phyloP scores from a whole-genome alignment of 192 early-diverging fungal species.

The Chytriomyces sp. region DNA sequence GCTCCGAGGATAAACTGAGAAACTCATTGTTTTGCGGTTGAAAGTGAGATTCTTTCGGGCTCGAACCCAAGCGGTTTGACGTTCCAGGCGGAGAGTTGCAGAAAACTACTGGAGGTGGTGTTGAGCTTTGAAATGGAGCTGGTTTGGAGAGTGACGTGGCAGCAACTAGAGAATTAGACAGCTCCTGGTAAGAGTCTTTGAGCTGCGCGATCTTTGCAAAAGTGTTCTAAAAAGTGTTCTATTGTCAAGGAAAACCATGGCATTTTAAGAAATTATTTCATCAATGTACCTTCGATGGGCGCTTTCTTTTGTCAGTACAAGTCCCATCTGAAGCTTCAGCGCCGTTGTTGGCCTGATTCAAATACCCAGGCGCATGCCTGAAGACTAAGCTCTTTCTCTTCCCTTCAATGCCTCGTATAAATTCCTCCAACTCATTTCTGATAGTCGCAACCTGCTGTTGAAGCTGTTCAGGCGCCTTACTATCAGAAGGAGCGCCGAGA shows the following conservation, averaged over 20 bases:
- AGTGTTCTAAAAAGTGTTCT: no score
- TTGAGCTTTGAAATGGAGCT: not conserved
- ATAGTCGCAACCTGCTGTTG: not conserved
- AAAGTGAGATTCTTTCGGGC: no score
- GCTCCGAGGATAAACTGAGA: no score
- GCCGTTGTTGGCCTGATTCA: no score
- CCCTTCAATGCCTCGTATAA: slow-evolving; percentile 5
- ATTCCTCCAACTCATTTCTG: slow-evolving; percentile 11
- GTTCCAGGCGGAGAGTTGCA: not conserved
- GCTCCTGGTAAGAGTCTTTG: slow-evolving; percentile 30
- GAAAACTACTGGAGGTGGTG: not conserved
- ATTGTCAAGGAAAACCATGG: no score
- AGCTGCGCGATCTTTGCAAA: slow-evolving; percentile 15
- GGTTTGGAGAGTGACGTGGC: not conserved
- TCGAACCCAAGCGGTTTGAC: no score
- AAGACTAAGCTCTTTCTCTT: slow-evolving; percentile 2
- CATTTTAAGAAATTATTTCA: no score
- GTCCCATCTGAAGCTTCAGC: not conserved
- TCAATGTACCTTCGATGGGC: no score
- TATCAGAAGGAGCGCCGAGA: not conserved
- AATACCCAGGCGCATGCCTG: not conserved
- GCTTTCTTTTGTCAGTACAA: no score
- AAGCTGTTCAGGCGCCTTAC: not conserved
- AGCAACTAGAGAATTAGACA: slow-evolving; percentile 1
- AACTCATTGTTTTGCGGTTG: no score